phyloP scores from a whole-genome alignment of 2,329 filamentous ascomycete species.

The Trematosphaeria pertusa region DNA sequence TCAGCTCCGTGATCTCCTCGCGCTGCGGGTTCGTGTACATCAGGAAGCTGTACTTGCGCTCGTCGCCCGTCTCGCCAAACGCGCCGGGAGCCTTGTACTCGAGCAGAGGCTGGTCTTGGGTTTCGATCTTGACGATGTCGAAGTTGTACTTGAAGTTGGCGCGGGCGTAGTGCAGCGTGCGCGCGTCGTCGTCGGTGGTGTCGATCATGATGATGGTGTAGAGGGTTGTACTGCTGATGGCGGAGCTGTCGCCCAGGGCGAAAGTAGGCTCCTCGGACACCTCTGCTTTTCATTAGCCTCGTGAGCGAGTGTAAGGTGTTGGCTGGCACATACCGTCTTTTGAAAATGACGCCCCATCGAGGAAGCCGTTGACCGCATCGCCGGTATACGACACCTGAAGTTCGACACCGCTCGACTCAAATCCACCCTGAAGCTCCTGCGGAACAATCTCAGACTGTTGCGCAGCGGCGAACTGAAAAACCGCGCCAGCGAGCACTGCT shows the following conservation, averaged over 20 bases:
- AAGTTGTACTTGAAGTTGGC: constrained; percentile 41
- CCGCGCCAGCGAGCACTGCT: constrained; percentile 8
- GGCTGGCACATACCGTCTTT: constrained; percentile 27
- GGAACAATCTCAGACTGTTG: constrained; percentile 20
- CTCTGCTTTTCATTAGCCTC: constrained; percentile 24
- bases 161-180: constrained; percentile 40
- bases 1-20: constrained; percentile 26
- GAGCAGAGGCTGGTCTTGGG: constrained; percentile 20
- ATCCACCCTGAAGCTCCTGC: constrained; percentile 22
- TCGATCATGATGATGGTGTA: constrained; percentile 43
- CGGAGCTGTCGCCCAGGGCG: constrained; percentile 42
- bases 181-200: constrained; percentile 36
- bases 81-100: constrained; percentile 41
- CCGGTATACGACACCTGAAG: constrained; percentile 40
- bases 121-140: constrained; percentile 34
- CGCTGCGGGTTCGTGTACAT: constrained; percentile 39
- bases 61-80: constrained; percentile 38
- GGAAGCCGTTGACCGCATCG: constrained; percentile 36
- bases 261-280: constrained; percentile 40
- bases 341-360: constrained; percentile 33
- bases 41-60: constrained; percentile 41
- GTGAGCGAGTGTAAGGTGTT: background rate
- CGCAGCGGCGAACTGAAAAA: constrained; percentile 5
- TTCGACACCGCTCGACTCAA: constrained; percentile 21
- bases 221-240: constrained; percentile 31